Evolutionary conservation across 495 filamentous ascomycete genomes (phyloP).

Genomic region (Pyrenula aspistea): DNA sequence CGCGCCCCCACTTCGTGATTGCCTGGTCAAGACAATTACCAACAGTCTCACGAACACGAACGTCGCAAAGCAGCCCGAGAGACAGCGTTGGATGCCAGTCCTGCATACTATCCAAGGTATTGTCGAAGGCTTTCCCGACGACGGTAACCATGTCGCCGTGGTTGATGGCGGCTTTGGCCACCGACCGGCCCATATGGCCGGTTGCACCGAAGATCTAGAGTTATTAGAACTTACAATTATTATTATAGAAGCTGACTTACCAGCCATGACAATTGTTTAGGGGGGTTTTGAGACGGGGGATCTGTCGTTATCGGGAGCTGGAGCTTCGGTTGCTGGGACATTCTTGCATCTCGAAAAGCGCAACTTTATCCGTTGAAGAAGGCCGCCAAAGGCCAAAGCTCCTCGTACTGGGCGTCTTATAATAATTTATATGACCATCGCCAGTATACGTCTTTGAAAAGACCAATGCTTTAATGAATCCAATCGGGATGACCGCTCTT

Average conservation of each 20-base stretch:
- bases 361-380: not conserved
- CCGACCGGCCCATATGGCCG: constrained; percentile 87
- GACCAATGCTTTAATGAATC: too few relatives aligned
- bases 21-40: constrained; percentile 53
- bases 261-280: constrained; percentile 71
- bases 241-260: constrained; percentile 28
- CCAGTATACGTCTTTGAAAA: too few relatives aligned
- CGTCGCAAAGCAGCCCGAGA: constrained; percentile 76
- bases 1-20: constrained; percentile 60
- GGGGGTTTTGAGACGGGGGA: constrained; percentile 59
- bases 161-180: constrained; percentile 68
- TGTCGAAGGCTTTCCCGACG: constrained; percentile 76
- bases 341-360: not conserved
- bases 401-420: too few relatives aligned
- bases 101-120: constrained; percentile 58
- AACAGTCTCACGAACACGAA: constrained; percentile 71
- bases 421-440: too few relatives aligned
- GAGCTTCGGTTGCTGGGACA: constrained; percentile 21
- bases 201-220: constrained; percentile 80
- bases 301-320: constrained; percentile 67
- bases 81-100: constrained; percentile 32
- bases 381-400: too few relatives aligned
- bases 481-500: too few relatives aligned
- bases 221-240: constrained; percentile 1
- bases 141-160: constrained; percentile 81